These are phyloP conservation scores for Apiospora phragmitis DNA, from an alignment of 2,329 filamentous ascomycete species.

Conservation along the genomic window DNA sequence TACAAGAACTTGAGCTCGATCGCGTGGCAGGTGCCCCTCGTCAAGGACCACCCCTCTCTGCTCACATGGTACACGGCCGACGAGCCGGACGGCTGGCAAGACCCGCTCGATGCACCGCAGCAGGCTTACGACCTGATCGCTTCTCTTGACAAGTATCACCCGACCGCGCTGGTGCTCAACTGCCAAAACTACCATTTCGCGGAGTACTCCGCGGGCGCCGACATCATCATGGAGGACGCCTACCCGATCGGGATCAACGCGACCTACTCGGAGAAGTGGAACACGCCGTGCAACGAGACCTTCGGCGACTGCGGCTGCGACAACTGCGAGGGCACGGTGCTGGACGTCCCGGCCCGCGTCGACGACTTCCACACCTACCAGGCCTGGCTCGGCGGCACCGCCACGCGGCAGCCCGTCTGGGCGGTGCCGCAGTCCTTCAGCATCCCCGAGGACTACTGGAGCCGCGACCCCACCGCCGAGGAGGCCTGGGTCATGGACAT, in stretches of 20 bases:
- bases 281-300: constrained; percentile 57
- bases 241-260: constrained; percentile 61
- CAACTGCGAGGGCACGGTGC: constrained; percentile 53
- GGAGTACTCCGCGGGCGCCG: constrained; percentile 53
- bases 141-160: constrained; percentile 60
- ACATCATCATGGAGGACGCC: constrained; percentile 60
- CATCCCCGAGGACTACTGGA: constrained; percentile 46
- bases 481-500: constrained; percentile 47
- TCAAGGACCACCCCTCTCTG: constrained; percentile 40
- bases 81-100: constrained; percentile 57
- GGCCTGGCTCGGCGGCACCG: constrained; percentile 39
- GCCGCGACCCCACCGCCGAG: constrained; percentile 42
- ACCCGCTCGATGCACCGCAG: constrained; percentile 50
- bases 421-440: constrained; percentile 49
- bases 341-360: constrained; percentile 48
- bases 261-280: constrained; percentile 51
- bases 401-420: constrained; percentile 37
- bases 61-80: constrained; percentile 49
- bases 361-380: constrained; percentile 41
- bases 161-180: constrained; percentile 59
- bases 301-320: constrained; percentile 66
- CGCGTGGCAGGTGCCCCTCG: constrained; percentile 37
- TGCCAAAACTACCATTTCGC: constrained; percentile 63
- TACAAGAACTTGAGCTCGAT: constrained; percentile 46
- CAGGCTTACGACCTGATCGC: constrained; percentile 46